A percentile compares a stretch with the other conserved stretches of the same genome.
Conservation (phyloP, 164 flowering plant genomes). For the Vitis riparia region DNA sequence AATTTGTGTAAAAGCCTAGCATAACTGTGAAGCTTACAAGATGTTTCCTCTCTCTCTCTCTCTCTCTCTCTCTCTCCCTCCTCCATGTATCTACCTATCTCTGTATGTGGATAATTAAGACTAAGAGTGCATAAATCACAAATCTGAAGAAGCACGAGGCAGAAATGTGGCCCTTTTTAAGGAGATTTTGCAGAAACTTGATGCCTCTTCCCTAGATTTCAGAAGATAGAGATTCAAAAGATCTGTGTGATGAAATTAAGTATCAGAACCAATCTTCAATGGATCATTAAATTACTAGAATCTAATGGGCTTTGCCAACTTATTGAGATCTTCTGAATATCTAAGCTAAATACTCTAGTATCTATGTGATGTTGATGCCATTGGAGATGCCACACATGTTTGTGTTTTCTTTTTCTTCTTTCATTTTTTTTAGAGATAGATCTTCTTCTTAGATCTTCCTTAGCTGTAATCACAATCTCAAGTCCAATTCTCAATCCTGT, state of each 20-base stretch:
- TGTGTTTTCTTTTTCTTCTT: conserved; percentile 7
- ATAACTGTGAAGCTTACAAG: conserved; percentile 51
- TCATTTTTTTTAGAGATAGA: conserved; percentile 21
- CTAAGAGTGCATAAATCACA: conserved; percentile 7
- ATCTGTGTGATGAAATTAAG: conserved; percentile 26
- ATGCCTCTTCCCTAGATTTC: conserved; percentile 39
- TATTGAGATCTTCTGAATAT: conserved; percentile 38
- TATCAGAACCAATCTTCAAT: conserved; percentile 32
- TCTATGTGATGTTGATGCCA: conserved; percentile 23
- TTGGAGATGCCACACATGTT: conserved; percentile 13
- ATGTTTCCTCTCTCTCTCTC: conserved; percentile 51
- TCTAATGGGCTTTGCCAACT: conserved; percentile 29
- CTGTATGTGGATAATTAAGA: not conserved
- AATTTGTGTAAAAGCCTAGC: conserved; percentile 30
- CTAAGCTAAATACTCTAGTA: conserved; percentile 47
- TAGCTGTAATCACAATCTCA: conserved; percentile 19
- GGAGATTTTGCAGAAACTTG: conserved; percentile 18
- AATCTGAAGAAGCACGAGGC: conserved; percentile 36
- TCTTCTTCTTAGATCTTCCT: conserved; percentile 46
- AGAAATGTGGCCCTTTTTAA: conserved; percentile 36
- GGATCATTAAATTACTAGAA: conserved; percentile 25
- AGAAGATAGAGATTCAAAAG: conserved; percentile 35
- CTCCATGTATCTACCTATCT: conserved; percentile 12
- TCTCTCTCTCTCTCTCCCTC: conserved; percentile 14
- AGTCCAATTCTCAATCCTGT: conserved; percentile 19